Evolutionary conservation across 441 rosid genomes (phyloP), one percentile per base, ranked within the genome.

Genomic region (Populus trichocarpa): DNA sequence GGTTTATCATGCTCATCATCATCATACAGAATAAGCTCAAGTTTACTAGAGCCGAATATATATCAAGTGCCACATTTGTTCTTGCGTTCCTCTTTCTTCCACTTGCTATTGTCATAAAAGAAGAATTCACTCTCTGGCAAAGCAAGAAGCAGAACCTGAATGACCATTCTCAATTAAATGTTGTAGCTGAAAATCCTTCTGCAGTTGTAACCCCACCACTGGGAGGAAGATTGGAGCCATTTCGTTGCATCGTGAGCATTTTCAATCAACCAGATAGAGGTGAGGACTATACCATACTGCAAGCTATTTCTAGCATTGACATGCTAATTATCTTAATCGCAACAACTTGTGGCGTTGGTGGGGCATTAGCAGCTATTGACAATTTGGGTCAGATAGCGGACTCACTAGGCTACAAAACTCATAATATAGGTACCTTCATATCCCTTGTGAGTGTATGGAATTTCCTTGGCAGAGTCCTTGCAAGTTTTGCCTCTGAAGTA

Each of bases 391-490:
- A 84, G 46, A 81, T 83, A 6, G 40, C 80, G 36, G 38, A 18
- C 20, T 67, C 79, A 26, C 25, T 73, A 75, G 84, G 83, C 40
- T 84, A 79, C 77, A 42, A 73, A 1, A 73, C 67, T 23, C 74
- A 8, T 28, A 76, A 64, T 67, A 79, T 74, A 0, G 57, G 40
- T 1, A 78, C 81, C 9, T 86, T 84, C n/a, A 73, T 84, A 13
- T 83, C 83, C 10, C 87, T 84, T 46, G 69, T 71, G 63, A 83
- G 84, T 69, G 83, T 71, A 35, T 79, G 86, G 89, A 84, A 78
- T 67, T 80, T 75, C 69, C 72, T 84, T 1, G 81, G 87, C 20
- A 72, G 89, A 50, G 79, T 81, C 10, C 67, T 74, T 1, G 38
- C 79, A 0, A 83, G 86, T 46, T 84, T 79, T 50, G 81, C 38